These are phyloP conservation scores for Schwanniomyces polymorphus DNA, from an alignment of 805 yeast genomes.

Conservation along the genomic window DNA sequence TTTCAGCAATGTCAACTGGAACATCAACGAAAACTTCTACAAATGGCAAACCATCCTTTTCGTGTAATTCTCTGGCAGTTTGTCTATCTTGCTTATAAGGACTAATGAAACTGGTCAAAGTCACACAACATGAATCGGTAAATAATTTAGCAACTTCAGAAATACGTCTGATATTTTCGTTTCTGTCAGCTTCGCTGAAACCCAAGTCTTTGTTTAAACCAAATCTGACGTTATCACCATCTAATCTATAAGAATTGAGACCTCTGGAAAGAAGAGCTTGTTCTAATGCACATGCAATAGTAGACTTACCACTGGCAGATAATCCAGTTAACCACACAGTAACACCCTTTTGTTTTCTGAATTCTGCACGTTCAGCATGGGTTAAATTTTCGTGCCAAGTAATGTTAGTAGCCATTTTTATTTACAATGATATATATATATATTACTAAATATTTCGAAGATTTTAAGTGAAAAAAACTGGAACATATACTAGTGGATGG, in stretches of 20 bases:
- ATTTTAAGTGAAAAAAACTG: neutral
- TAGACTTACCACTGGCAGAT: slow-evolving; percentile 92
- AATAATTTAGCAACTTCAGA: slow-evolving; percentile 92
- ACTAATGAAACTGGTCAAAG: slow-evolving; percentile 89
- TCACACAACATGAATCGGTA: slow-evolving; percentile 87
- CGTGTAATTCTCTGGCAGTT: slow-evolving; percentile 82
- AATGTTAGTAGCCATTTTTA: slow-evolving; percentile 85
- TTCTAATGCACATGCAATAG: slow-evolving; percentile 93
- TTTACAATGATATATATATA: neutral
- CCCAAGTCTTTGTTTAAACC: slow-evolving; percentile 96
- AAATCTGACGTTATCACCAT: slow-evolving; percentile 92
- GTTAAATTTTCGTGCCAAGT: slow-evolving; percentile 95
- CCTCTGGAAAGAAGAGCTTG: slow-evolving; percentile 71
- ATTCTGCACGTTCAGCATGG: slow-evolving; percentile 70
- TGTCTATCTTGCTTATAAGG: slow-evolving; percentile 87
- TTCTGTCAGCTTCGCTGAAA: slow-evolving; percentile 86
- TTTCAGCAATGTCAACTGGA: slow-evolving; percentile 91
- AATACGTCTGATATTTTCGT: slow-evolving; percentile 93
- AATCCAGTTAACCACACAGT: slow-evolving; percentile 96
- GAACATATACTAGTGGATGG: neutral
- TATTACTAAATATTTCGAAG: neutral
- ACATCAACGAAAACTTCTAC: slow-evolving; percentile 92
- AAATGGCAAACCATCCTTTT: slow-evolving; percentile 72
- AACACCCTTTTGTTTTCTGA: slow-evolving; percentile 80
- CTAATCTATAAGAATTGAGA: slow-evolving; percentile 79